Evolutionary conservation across 108 stramenopile genomes (phyloP), one percentile per base, ranked within the genome.

Genomic region (Cyclostephanos tholiformis): DNA sequence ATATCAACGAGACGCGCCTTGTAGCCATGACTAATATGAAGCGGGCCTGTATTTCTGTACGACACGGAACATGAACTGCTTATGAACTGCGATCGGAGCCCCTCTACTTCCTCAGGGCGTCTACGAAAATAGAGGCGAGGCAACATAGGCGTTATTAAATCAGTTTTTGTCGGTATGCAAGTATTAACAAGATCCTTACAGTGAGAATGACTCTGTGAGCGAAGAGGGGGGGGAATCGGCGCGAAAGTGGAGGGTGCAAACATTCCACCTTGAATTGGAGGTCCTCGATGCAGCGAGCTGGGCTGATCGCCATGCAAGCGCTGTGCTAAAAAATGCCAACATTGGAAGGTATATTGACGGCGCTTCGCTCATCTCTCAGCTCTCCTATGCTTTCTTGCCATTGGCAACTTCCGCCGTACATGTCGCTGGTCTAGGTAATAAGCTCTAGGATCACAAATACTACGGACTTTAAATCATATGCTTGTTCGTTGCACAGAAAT

Each of bases 1-100:
- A 87, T 81, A 62, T 94, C 93, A 9, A 83, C 74, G 49, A 94
- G 81, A 12, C 79, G 82, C 29, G 88, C 67, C 20, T 83, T 85
- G 48, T 69, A 44, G 17, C 92, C 92, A 65, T 73, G 59, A 35
- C 56, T 53, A 27, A 82, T 71, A 38, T 82, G 81, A 35, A 94
- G 80, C 12, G 86, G 85, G 29, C 84, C 91, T 17, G 86, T 84
- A 49, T 94, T 94, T 35, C 76, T 77, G 48, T 94, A 94, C 0
- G 93, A 94, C 29, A 91, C 65, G 25, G 87, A 91, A 19, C 89
- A 85, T 49, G 66, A 74, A 50, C 79, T 82, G 46, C 88, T 78
- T 50, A 94, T 86, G 71, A 86, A 76, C 35, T 84, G 55, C 32
- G 60, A 69, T 25, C 93, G 74, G 16, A 87, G 75, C 6, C 67